Base-by-base conservation (phyloP, 202 grass and related monocot genomes). In the Panicum hallii region DNA sequence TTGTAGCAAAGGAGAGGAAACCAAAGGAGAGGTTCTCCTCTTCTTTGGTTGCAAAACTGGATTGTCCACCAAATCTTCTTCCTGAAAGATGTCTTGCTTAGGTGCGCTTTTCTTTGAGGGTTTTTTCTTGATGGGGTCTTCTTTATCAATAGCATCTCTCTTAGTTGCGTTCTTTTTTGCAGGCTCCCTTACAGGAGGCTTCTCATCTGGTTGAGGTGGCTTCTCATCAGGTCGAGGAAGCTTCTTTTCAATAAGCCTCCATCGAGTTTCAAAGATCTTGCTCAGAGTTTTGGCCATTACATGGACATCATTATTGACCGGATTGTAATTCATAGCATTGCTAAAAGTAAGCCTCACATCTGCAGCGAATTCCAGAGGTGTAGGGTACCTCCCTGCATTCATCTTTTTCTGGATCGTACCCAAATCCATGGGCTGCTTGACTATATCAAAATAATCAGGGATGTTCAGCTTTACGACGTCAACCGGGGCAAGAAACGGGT, bases 341-440 rank as follows among this genome's bases (percentile, higher is more conserved):
- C 49, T 79, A 54, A 99, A 99, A 34, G 97, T 94, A 86, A 99
- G 88, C 84, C 97, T 90, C 63, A 94, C 90, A 65, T 99, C 91
- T 74, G 91, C 91, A 50, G 85, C 91, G 81, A 99, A 99, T 81
- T 86, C 93, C 83, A 17, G 58, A 56, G 93, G 91, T 32, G 76
- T 96, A 64, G 75, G 23, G 69, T 99, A 99, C 77, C 75, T 66
- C 63, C 90, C 88, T 14, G 82, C 84, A 74, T 82, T 82, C 42
- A 99, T 26, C 82, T 83, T 99, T 69, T 89, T 93, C 82, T 94
- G 88, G 36, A 99, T 58, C 4, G 97, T 97, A n/a, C 97, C 91
- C 67, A 99, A 86, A 86, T 99, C 97, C 97, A 99, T 99, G 32
- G 97, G 97, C 47, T 89, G 67, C 80, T 97, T 93, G 73, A 99